Base-by-base conservation (phyloP, 2,329 filamentous ascomycete species). In the Curvularia spicifera region DNA sequence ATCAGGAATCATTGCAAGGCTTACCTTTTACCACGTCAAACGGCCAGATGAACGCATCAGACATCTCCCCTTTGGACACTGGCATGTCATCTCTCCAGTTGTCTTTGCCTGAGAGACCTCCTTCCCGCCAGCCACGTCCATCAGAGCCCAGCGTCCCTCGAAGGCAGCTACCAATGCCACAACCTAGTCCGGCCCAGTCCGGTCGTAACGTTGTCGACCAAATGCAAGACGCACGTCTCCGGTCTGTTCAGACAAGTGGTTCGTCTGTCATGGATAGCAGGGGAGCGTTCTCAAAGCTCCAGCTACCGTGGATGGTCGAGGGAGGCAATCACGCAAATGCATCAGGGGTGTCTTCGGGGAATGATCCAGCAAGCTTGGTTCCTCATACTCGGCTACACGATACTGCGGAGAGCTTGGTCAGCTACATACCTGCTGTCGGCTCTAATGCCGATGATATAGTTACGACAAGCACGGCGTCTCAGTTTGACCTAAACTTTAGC, bases 91-190 rank as follows among this genome's bases (percentile, higher is more conserved):
- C 74, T 12, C 53, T 76, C 13, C 69, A 71, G 18, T 43, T 66
- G 4, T 64, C 65, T 6, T 56, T 76, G 13, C 70, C 73, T 13
- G 67, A 72, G 49, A 66, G 63, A 37, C 61, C 68, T 43, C 66
- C 58, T 40, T 58, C 57, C 31, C 62, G 59, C 42, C 67, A 63
- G 18, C 46, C 46, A 9, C 56, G 60, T 13, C 35, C 63, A 35
- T 37, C 58, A 28, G 68, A 70, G 5, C 29, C 59, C 15, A 28
- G 60, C 31, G 54, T 55, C 22, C 69, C 71, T 10, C 70, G 65
- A 44, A 66, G 74, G 47, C 72, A 71, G 26, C 61, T 76, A 4
- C 74, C 74, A 7, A 62, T 73, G 10, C 74, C 73, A n/a, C 71
- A 71, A 33, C 67, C 72, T 9, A 72, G 64, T 26, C 64, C 65